Evolutionary conservation across 2,329 filamentous ascomycete species (phyloP).

Genomic region (Grosmannia clavigera): DNA sequence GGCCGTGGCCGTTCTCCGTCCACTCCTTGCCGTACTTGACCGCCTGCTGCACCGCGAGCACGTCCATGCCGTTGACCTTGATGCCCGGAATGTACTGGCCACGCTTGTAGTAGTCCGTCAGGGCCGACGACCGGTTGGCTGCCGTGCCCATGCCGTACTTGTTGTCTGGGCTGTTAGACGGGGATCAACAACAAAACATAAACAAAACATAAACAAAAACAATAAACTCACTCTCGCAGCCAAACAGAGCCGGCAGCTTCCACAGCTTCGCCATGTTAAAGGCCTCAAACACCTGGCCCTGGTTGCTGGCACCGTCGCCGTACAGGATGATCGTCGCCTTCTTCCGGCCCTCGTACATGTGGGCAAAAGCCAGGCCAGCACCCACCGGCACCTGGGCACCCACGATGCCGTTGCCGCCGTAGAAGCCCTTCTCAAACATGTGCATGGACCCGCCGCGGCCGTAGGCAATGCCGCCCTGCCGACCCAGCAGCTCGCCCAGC

Average conservation of each 20-base stretch:
- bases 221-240: slow-evolving; percentile 84
- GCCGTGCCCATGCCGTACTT: slow-evolving; percentile 99
- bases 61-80: slow-evolving; percentile 99
- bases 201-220: no score
- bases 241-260: slow-evolving; percentile 91
- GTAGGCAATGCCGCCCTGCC: slow-evolving; percentile 92
- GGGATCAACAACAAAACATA: background rate
- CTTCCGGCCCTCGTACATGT: slow-evolving; percentile 83
- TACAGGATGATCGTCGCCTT: slow-evolving; percentile 84
- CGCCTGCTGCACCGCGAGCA: slow-evolving; percentile 92
- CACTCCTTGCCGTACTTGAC: slow-evolving; percentile 89
- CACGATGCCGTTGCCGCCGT: slow-evolving; percentile 97
- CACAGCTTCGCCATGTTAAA: slow-evolving; percentile 99
- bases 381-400: slow-evolving; percentile 97
- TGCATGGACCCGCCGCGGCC: slow-evolving; percentile 99
- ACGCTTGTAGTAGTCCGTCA: slow-evolving; percentile 99
- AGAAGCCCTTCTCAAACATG: slow-evolving; percentile 98
- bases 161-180: slow-evolving; percentile 59
- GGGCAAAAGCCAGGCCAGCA: slow-evolving; percentile 90
- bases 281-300: slow-evolving; percentile 98
- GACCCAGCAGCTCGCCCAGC: slow-evolving; percentile 89
- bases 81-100: slow-evolving; percentile 98
- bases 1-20: slow-evolving; percentile 71
- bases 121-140: slow-evolving; percentile 80
- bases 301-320: slow-evolving; percentile 96